These are phyloP conservation scores for Salicornia ramosissima DNA, from an alignment of 148 eudicot genomes.

Conservation along the genomic window DNA sequence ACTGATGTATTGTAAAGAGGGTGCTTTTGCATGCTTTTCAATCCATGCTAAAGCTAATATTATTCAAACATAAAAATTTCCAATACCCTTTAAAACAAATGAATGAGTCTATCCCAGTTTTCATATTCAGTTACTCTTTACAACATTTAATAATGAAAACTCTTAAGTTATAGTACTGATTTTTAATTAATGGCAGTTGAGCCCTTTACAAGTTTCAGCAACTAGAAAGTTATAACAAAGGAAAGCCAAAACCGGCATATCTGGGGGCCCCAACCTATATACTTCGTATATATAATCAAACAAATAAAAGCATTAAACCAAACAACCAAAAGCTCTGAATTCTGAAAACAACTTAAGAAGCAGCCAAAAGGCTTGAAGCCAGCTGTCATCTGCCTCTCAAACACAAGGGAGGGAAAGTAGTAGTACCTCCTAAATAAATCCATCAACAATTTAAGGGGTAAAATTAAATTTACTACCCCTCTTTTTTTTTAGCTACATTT, in stretches of 20 bases:
- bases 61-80: no score
- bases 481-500: no score
- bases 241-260: conserved; percentile 18
- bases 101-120: conserved; percentile 1
- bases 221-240: conserved; percentile 11
- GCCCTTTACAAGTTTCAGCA: background rate
- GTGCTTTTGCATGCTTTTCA: no score
- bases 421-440: background rate
- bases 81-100: background rate
- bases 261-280: conserved; percentile 16
- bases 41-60: no score
- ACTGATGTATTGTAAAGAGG: no score
- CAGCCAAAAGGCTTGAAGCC: conserved; percentile 28
- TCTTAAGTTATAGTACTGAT: background rate
- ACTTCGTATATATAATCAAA: conserved; percentile 14
- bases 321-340: conserved; percentile 27
- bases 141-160: background rate
- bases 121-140: conserved; percentile 9
- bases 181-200: conserved; percentile 6
- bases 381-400: conserved; percentile 29
- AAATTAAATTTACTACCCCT: background rate
- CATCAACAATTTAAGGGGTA: background rate
- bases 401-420: background rate
- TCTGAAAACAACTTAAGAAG: conserved; percentile 22
- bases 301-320: conserved; percentile 9